Evolutionary conservation across 441 rosid genomes (phyloP).

Genomic region (Gossypium gossypioides): DNA sequence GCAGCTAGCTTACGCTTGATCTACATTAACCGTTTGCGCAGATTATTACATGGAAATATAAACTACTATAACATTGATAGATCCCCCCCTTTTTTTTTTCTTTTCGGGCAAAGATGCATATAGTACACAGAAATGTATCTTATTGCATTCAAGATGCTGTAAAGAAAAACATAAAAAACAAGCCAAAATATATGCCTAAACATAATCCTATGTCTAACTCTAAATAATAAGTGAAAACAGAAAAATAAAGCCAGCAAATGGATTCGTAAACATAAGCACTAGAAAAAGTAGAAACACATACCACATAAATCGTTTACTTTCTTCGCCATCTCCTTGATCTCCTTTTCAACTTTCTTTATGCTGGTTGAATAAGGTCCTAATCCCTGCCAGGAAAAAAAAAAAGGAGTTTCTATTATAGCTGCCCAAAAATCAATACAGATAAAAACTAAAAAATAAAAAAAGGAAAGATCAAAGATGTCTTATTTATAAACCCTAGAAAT

Average conservation of each 20-base stretch:
- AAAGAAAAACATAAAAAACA: background rate
- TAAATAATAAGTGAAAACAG: background rate
- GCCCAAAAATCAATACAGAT: background rate
- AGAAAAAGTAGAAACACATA: slow-evolving; percentile 18
- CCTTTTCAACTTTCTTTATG: slow-evolving; percentile 86
- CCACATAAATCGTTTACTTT: slow-evolving; percentile 82
- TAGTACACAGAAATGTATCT: background rate
- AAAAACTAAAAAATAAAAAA: background rate
- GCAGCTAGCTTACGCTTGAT: background rate
- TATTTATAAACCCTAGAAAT: background rate
- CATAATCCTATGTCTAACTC: background rate
- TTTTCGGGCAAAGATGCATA: background rate
- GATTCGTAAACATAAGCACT: background rate
- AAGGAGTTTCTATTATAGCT: background rate
- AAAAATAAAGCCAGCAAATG: background rate
- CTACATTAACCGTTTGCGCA: too few species aligned
- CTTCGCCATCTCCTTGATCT: slow-evolving; percentile 83
- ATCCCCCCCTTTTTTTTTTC: background rate
- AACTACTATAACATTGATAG: background rate
- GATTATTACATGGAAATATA: background rate
- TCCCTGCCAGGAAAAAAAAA: slow-evolving; percentile 37
- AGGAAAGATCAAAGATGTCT: background rate
- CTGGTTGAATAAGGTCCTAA: slow-evolving; percentile 56
- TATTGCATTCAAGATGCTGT: background rate
- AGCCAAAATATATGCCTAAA: background rate